Evolutionary conservation across 148 eudicot species (phyloP).

Genomic region (Polygonum maritimum): DNA sequence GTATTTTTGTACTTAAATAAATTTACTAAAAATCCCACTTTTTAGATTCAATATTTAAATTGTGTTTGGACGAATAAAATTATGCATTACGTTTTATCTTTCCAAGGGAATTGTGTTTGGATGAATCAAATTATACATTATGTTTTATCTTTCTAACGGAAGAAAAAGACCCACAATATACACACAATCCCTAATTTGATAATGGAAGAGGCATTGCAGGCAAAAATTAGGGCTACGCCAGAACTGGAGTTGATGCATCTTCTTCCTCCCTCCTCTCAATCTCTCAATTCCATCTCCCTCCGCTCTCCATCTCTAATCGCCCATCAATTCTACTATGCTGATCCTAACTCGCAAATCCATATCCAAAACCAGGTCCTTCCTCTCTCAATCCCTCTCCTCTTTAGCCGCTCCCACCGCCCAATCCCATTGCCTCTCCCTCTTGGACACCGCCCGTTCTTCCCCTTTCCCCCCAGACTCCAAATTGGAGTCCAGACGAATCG

Average conservation of each 20-base stretch:
- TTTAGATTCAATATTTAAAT: no score
- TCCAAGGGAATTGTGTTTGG: no score
- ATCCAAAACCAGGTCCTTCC: slow-evolving; percentile 23
- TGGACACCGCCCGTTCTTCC: background rate
- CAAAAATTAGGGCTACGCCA: background rate
- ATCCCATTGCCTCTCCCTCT: background rate
- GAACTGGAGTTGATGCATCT: slow-evolving; percentile 1
- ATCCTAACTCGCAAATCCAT: slow-evolving; percentile 24
- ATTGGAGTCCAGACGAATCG: slow-evolving; percentile 23
- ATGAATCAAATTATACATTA: no score
- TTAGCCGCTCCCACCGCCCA: slow-evolving; percentile 9
- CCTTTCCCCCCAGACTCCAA: background rate
- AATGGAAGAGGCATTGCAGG: background rate
- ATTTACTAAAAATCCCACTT: no score
- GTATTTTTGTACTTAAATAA: no score
- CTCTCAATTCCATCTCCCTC: background rate
- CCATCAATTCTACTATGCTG: slow-evolving; percentile 15
- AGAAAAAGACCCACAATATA: background rate
- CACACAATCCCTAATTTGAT: background rate
- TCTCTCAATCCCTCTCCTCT: slow-evolving; percentile 11
- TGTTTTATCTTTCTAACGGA: no score
- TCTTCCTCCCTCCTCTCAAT: background rate
- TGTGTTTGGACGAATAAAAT: no score
- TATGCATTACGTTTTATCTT: no score
- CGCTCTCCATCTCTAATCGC: background rate